These are phyloP conservation scores for Lactuca sativa DNA, from an alignment of 129 eudicot genomes.

Conservation along the genomic window DNA sequence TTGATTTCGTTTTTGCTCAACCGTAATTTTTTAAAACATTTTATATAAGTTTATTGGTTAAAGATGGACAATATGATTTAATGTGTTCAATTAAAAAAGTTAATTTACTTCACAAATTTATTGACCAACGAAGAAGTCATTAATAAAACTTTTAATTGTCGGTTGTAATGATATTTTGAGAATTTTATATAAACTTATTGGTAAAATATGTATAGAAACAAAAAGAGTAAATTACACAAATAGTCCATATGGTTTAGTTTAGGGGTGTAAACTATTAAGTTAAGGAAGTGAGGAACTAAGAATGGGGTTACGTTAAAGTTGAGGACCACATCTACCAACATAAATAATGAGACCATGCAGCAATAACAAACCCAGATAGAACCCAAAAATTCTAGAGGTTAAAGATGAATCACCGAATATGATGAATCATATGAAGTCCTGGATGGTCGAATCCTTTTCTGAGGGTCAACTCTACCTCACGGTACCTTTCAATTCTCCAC, in stretches of 20 bases:
- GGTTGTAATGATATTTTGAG: too few relatives aligned
- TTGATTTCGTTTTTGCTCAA: too few relatives aligned
- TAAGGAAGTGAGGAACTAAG: conserved; percentile 6
- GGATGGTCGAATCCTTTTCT: conserved; percentile 1
- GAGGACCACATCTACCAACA: conserved; percentile 19
- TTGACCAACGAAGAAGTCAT: too few relatives aligned
- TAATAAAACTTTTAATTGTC: too few relatives aligned
- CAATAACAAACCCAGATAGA: conserved; percentile 15
- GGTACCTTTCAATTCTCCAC: neutral
- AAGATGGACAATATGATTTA: too few relatives aligned
- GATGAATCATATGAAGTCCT: conserved; percentile 2
- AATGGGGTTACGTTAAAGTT: neutral
- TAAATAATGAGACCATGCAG: conserved; percentile 27
- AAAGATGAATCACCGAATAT: conserved; percentile 14
- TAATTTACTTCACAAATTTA: too few relatives aligned
- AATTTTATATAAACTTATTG: too few relatives aligned
- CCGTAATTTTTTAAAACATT: too few relatives aligned
- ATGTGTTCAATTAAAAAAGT: too few relatives aligned
- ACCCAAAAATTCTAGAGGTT: conserved; percentile 20
- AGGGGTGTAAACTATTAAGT: neutral
- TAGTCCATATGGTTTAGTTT: neutral
- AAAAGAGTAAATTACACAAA: too few relatives aligned
- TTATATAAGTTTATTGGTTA: too few relatives aligned
- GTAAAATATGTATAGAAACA: too few relatives aligned
- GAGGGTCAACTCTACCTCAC: neutral